Conservation (phyloP, 2,329 filamentous ascomycete genomes). For the Sarocladium strictum region DNA sequence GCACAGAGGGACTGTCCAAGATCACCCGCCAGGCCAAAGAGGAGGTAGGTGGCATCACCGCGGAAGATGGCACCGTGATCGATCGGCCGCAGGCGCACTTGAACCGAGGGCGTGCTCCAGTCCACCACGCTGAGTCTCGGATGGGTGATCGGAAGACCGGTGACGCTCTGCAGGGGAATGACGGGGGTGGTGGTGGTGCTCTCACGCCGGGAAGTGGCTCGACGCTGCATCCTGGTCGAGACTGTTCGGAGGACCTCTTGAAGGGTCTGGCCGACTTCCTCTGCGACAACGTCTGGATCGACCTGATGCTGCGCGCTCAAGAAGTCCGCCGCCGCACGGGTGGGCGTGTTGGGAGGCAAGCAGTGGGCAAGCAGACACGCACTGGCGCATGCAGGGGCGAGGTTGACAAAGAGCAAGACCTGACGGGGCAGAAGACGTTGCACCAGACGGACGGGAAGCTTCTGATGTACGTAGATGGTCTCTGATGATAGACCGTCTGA, state of each 20-base stretch:
- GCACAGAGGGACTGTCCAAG: neutral
- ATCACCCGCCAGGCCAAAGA: neutral
- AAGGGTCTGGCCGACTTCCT: neutral
- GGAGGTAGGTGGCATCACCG: neutral
- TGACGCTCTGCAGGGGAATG: slow-evolving; percentile 14
- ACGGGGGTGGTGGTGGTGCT: neutral
- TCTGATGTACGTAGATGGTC: neutral
- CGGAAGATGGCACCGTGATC: neutral
- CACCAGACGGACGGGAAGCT: neutral
- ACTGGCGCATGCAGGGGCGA: neutral
- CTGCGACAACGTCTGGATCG: neutral
- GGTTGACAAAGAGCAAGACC: neutral
- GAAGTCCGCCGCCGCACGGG: neutral
- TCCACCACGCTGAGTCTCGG: slow-evolving; percentile 23
- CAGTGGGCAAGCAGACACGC: neutral
- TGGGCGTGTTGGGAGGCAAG: neutral
- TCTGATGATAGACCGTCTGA: no score
- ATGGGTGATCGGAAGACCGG: slow-evolving; percentile 12
- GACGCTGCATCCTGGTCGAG: neutral
- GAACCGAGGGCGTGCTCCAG: neutral
- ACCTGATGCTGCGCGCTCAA: neutral
- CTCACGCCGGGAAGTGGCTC: slow-evolving; percentile 18
- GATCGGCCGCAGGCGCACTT: neutral
- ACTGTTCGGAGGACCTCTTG: neutral
- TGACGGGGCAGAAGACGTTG: neutral